Base-by-base conservation (phyloP, 108 stramenopile genomes). In the Cyclostephanos invisitatus region DNA sequence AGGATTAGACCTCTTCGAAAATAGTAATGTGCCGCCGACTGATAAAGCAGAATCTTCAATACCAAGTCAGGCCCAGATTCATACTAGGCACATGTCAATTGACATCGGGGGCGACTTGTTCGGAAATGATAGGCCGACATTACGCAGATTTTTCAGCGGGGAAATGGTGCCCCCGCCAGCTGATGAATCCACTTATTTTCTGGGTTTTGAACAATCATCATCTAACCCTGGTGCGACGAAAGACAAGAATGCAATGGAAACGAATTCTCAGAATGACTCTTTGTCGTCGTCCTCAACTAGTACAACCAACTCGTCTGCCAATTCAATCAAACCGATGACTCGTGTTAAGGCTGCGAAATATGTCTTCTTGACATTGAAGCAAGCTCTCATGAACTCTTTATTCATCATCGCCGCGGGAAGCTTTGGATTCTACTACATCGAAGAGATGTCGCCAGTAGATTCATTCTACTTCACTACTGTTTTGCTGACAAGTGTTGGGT, bases 401-500 rank as follows among this genome's bases (percentile, higher is more conserved):
- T 74, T 90, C 5, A 88, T 95, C 65, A 92, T 95, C 62, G 84
- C 82, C 12, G 72, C 85, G 64, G 94, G 94, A 8, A 88, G 90
- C 46, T 58, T 90, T 59, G 94, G 94, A 20, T 95, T 92, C 72
- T 89, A 85, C 56, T 85, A 87, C 47, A 92, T 95, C 38, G 94
- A 95, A 60, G 84, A 84, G 17, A 86, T 82, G 81, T 59, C 77
- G 14, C 61, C 58, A 24, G 78, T 84, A 7, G 74, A 84, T 77
- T 71, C 84, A 20, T 84, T 84, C 67, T 84, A 84, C 55, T 84
- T 84, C 51, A 93, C 92, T 22, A 93, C 92, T 4, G 90, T 91
- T 47, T 68, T 93, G 20, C 71, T 89, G n/a, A 89, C 89, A 54
- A 77, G 72, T 49, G 84, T 89, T n/a, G 89, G 89, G 12, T 91